Percentiles rank a stretch among this genome's conserved stretches.
Conservation (phyloP, 1,284 basidiomycete species). For the Taiwanofungus camphoratus region DNA sequence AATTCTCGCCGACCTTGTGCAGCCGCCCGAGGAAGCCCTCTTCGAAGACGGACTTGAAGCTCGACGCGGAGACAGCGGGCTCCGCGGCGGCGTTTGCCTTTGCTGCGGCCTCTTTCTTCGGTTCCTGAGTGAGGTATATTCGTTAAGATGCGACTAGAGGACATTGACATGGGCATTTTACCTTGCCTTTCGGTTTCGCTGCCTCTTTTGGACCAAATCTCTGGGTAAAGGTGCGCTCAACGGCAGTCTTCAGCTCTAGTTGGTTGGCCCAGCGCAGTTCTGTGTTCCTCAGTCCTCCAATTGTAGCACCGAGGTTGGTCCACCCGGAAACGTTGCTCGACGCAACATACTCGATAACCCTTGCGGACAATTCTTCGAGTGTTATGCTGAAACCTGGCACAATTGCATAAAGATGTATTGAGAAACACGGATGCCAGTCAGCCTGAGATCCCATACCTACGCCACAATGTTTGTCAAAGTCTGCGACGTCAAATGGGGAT, state of each 20-base stretch:
- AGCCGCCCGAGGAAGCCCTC: conserved; percentile 94
- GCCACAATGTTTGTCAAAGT: conserved; percentile 82
- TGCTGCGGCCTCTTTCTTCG: conserved; percentile 42
- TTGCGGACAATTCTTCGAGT: conserved; percentile 57
- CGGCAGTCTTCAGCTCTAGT: conserved; percentile 83
- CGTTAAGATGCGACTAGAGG: neutral
- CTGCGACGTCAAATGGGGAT: conserved; percentile 58
- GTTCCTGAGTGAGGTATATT: conserved; percentile 35
- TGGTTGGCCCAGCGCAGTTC: conserved; percentile 87
- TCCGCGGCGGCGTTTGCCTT: conserved; percentile 32
- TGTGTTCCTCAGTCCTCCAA: conserved; percentile 70
- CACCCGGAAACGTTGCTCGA: conserved; percentile 60
- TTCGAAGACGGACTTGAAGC: conserved; percentile 76
- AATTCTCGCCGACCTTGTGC: conserved; percentile 93
- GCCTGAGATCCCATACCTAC: conserved; percentile 60
- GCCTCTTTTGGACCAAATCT: conserved; percentile 78
- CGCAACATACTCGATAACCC: conserved; percentile 59
- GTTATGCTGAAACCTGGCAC: conserved; percentile 75
- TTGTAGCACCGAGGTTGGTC: conserved; percentile 65
- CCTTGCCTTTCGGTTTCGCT: conserved; percentile 69
- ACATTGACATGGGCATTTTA: conserved; percentile 22
- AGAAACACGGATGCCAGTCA: neutral
- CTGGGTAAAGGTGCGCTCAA: conserved; percentile 73
- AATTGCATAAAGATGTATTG: neutral
- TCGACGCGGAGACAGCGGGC: conserved; percentile 32